Evolutionary conservation across 441 rosid species (phyloP).

Genomic region (Gossypium laxum): DNA sequence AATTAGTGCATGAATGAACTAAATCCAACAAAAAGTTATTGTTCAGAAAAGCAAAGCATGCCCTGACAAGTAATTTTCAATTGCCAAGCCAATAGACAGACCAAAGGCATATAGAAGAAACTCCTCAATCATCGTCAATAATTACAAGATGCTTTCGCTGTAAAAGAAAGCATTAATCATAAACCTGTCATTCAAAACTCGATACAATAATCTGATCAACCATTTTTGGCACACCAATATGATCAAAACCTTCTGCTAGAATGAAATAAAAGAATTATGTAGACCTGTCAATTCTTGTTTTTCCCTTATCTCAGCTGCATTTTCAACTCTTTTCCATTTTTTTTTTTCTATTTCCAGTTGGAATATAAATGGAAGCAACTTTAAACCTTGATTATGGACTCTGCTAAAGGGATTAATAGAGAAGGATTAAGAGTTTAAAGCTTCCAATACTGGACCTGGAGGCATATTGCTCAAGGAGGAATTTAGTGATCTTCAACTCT

Average conservation of each 20-base stretch:
- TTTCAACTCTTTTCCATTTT: neutral
- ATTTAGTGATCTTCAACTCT: neutral
- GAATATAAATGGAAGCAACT: neutral
- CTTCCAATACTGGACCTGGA: neutral
- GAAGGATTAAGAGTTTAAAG: neutral
- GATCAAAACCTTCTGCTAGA: neutral
- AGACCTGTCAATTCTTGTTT: neutral
- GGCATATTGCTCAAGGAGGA: neutral
- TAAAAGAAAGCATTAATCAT: neutral
- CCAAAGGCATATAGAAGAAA: neutral
- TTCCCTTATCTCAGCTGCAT: neutral
- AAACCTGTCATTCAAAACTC: neutral
- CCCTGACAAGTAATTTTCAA: neutral
- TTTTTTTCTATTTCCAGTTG: neutral
- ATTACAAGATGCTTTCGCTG: neutral
- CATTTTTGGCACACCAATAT: neutral
- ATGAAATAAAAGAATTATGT: neutral
- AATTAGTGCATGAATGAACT: neutral
- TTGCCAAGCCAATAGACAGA: neutral
- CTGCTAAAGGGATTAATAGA: neutral
- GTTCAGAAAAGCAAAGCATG: neutral
- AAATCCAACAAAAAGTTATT: neutral
- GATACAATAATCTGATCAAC: neutral
- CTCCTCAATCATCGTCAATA: neutral
- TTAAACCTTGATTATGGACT: neutral